Percentiles rank a stretch among this genome's conserved stretches.
phyloP scores from a whole-genome alignment of 805 yeast species.

The Starmera amethionina region DNA sequence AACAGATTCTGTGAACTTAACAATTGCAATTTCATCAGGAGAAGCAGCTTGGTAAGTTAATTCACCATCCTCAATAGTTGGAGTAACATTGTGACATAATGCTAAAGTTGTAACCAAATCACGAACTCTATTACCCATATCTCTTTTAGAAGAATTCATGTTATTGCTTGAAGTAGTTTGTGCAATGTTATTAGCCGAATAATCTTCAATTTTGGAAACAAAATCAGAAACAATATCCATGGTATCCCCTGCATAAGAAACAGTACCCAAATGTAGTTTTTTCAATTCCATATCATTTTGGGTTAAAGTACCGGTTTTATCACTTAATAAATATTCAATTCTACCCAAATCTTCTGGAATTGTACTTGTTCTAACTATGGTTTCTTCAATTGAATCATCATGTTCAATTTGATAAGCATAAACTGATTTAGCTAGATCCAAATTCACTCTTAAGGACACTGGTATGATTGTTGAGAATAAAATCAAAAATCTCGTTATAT shows the following conservation, averaged over 20 bases:
- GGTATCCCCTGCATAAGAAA: slow-evolving; percentile 85
- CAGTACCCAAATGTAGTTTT: slow-evolving; percentile 85
- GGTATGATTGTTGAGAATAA: slow-evolving; percentile 94
- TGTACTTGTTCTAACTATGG: slow-evolving; percentile 93
- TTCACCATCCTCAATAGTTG: slow-evolving; percentile 71
- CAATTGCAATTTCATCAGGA: slow-evolving; percentile 97
- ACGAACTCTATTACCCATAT: slow-evolving; percentile 64
- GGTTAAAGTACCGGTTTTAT: slow-evolving; percentile 95
- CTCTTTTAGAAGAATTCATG: slow-evolving; percentile 38
- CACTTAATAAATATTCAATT: slow-evolving; percentile 84
- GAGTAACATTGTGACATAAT: slow-evolving; percentile 96
- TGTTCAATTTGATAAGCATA: slow-evolving; percentile 93
- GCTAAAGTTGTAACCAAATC: slow-evolving; percentile 79
- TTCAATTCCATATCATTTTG: slow-evolving; percentile 97
- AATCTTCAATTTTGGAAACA: slow-evolving; percentile 25
- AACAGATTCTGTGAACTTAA: slow-evolving; percentile 77
- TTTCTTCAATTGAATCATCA: slow-evolving; percentile 69
- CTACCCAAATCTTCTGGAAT: slow-evolving; percentile 97
- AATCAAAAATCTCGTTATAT: slow-evolving; percentile 82
- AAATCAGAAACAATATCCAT: slow-evolving; percentile 79
- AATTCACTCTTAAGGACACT: slow-evolving; percentile 85
- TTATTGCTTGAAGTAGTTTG: slow-evolving; percentile 16
- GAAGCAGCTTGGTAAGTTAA: slow-evolving; percentile 93
- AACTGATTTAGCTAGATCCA: slow-evolving; percentile 92
- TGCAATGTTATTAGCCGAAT: slow-evolving; percentile 6